A percentile compares a stretch with the other conserved stretches of the same genome.
Evolutionary conservation across 73 alveolate genomes (phyloP).

Genomic region (Symbiodinium natans): DNA sequence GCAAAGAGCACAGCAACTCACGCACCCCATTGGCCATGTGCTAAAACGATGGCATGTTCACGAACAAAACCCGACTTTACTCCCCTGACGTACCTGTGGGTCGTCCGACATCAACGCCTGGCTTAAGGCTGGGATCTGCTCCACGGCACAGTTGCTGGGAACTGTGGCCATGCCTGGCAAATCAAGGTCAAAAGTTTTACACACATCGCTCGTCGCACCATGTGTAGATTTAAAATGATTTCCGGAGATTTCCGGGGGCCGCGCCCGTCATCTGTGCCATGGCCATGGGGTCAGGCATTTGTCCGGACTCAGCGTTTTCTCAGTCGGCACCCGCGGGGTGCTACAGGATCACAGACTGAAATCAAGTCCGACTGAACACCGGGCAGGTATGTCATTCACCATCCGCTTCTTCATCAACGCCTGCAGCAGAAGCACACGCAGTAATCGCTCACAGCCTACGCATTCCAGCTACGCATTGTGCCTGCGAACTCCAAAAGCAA

Average conservation of each 20-base stretch:
- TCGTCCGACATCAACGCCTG: slow-evolving; percentile 94
- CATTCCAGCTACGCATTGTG: not conserved
- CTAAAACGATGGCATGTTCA: not conserved
- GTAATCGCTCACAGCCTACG: not conserved
- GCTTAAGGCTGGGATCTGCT: slow-evolving; percentile 75
- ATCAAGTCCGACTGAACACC: too few relatives aligned
- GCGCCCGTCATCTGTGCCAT: slow-evolving; percentile 17
- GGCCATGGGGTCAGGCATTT: slow-evolving; percentile 46
- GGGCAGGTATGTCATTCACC: slow-evolving; percentile 75
- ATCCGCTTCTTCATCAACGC: slow-evolving; percentile 89
- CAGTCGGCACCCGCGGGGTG: too few relatives aligned
- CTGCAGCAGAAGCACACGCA: not conserved
- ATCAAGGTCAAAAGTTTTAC: not conserved
- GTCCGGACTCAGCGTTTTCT: not conserved
- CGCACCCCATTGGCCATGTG: too few relatives aligned
- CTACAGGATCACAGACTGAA: too few relatives aligned
- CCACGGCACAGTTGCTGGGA: slow-evolving; percentile 67
- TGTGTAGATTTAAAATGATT: not conserved
- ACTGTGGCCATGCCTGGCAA: slow-evolving; percentile 33
- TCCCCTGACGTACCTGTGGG: slow-evolving; percentile 5
- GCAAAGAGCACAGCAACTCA: slow-evolving; percentile 51
- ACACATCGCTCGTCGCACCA: not conserved
- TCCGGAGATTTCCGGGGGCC: too few relatives aligned
- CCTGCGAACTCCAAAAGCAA: not conserved
- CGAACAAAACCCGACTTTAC: not conserved